phyloP scores from a whole-genome alignment of 768 basidiomycete genomes.

The Aureoboletus auriporus region DNA sequence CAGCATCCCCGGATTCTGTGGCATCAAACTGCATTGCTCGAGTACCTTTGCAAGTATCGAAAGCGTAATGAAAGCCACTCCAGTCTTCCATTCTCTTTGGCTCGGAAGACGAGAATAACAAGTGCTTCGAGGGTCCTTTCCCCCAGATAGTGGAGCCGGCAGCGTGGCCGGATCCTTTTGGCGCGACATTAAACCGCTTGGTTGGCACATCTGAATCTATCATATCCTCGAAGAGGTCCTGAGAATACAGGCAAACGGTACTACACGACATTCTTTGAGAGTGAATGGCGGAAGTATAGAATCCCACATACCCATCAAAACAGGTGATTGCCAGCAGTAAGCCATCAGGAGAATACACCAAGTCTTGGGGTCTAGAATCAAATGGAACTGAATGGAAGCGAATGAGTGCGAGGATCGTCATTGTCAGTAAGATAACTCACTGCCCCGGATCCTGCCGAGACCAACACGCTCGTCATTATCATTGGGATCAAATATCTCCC shows the following conservation, averaged over 20 bases:
- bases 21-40: conserved; percentile 38
- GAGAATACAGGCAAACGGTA: conserved; percentile 17
- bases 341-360: conserved; percentile 42
- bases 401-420: neutral
- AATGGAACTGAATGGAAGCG: conserved; percentile 17
- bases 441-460: conserved; percentile 8
- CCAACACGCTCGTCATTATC: conserved; percentile 10
- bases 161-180: conserved; percentile 20
- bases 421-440: conserved; percentile 11
- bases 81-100: conserved; percentile 22
- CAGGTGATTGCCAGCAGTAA: conserved; percentile 36
- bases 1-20: conserved; percentile 50
- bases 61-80: conserved; percentile 47
- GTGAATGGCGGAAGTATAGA: neutral
- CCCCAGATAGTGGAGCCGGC: conserved; percentile 57
- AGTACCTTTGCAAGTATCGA: conserved; percentile 35
- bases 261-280: conserved; percentile 10
- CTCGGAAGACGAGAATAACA: conserved; percentile 58
- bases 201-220: conserved; percentile 10
- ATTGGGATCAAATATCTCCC: conserved; percentile 33
- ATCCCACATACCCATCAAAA: conserved; percentile 24
- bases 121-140: conserved; percentile 29
- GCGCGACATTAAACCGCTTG: conserved; percentile 14
- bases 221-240: conserved; percentile 22
- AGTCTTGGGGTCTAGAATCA: conserved; percentile 35